These are phyloP conservation scores for Ormosia emarginata DNA, from an alignment of 306 rosid genomes.

Conservation along the genomic window DNA sequence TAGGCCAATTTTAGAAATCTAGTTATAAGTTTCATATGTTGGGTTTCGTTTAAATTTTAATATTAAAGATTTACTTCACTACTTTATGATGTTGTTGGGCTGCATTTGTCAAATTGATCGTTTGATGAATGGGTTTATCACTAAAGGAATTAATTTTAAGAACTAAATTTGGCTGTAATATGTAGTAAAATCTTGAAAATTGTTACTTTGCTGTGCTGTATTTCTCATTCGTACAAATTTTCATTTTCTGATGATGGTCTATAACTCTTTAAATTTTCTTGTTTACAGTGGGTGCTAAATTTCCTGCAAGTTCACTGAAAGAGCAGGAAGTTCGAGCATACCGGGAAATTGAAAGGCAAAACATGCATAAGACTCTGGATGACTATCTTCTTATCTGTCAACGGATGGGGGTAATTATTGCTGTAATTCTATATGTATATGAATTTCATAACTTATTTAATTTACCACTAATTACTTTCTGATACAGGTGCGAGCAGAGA, in stretches of 20 bases:
- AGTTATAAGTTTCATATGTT: neutral
- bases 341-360: constrained; percentile 61
- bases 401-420: constrained; percentile 60
- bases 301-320: constrained; percentile 56
- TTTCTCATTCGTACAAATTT: neutral
- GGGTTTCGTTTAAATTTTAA: neutral
- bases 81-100: constrained; percentile 7
- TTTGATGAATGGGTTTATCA: constrained; percentile 7
- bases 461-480: constrained; percentile 29
- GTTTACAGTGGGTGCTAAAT: constrained; percentile 69
- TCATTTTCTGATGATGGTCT: constrained; percentile 13
- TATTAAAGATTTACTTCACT: neutral
- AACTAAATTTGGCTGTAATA: neutral
- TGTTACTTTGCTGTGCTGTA: neutral
- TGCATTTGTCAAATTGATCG: neutral
- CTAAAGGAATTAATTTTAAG: neutral
- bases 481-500: constrained; percentile 61
- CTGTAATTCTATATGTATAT: neutral
- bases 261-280: neutral
- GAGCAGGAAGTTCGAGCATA: constrained; percentile 60
- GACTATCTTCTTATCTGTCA: constrained; percentile 55
- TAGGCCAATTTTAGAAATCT: neutral
- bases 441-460: neutral
- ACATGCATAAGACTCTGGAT: constrained; percentile 55
- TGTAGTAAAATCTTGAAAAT: neutral